Evolutionary conservation across 306 rosid species (phyloP).

Genomic region (Sechiopsis laciniata): DNA sequence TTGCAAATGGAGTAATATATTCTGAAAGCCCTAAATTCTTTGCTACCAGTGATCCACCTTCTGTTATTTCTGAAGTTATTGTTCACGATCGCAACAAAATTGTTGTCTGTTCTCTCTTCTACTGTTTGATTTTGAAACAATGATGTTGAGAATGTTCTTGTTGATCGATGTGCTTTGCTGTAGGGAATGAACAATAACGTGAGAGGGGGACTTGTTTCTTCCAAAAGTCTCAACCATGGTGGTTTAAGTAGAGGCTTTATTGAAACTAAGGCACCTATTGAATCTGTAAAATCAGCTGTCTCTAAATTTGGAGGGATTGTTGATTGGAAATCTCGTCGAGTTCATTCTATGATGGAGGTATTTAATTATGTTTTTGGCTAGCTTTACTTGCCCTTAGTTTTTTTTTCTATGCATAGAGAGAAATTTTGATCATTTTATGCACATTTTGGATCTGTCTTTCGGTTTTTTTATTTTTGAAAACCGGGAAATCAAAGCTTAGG

Average conservation of each 20-base stretch:
- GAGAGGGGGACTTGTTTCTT: constrained; percentile 31
- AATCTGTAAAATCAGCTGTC: constrained; percentile 94
- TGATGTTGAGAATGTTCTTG: constrained; percentile 24
- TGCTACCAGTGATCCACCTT: not conserved
- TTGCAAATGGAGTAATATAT: not conserved
- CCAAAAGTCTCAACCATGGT: constrained; percentile 31
- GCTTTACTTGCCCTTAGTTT: not conserved
- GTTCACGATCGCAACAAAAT: not conserved
- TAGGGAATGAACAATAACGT: constrained; percentile 23
- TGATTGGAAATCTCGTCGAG: constrained; percentile 95
- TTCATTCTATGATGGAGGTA: constrained; percentile 88
- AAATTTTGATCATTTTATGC: not conserved
- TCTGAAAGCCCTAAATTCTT: constrained; percentile 14
- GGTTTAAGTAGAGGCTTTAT: constrained; percentile 49
- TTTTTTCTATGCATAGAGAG: not conserved
- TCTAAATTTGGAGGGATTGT: constrained; percentile 95
- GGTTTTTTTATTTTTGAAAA: no score
- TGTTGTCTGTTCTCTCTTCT: constrained; percentile 31
- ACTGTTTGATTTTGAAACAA: constrained; percentile 31
- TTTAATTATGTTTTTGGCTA: constrained; percentile 8
- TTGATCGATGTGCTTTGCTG: constrained; percentile 20
- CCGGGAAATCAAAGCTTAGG: no score
- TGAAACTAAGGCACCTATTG: constrained; percentile 81
- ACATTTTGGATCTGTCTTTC: not conserved
- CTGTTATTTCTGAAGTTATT: not conserved